Conservation (phyloP, 192 early-diverging fungal genomes). For the Umbelopsis vinacea region DNA sequence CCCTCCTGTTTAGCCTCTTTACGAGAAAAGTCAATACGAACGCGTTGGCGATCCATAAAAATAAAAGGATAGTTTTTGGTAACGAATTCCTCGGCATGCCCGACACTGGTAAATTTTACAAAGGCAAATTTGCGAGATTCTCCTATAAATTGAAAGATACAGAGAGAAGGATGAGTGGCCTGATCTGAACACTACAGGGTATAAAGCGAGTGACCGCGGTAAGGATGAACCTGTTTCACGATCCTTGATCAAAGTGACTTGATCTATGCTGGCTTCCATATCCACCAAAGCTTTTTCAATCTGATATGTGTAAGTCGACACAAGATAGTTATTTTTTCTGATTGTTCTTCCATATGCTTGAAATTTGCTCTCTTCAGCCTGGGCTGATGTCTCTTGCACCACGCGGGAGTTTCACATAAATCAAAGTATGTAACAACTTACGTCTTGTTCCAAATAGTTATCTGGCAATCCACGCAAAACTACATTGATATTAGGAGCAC, state of each 20-base stretch:
- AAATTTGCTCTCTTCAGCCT: no score
- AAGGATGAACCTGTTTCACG: conserved; percentile 41
- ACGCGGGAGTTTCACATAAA: neutral
- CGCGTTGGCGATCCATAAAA: conserved; percentile 37
- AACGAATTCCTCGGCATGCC: conserved; percentile 47
- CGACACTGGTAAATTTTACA: conserved; percentile 50
- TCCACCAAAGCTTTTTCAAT: conserved; percentile 38
- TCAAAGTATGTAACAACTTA: conserved; percentile 23
- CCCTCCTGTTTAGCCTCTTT: conserved; percentile 30
- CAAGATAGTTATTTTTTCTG: neutral
- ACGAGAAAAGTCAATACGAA: conserved; percentile 42
- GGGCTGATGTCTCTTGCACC: neutral
- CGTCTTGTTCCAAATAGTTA: conserved; percentile 32
- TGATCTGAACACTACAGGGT: neutral
- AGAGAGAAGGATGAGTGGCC: neutral
- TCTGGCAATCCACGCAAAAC: conserved; percentile 43
- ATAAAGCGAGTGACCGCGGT: neutral
- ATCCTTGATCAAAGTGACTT: conserved; percentile 42
- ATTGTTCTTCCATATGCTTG: neutral
- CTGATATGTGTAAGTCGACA: conserved; percentile 26
- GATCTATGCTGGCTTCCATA: conserved; percentile 46
- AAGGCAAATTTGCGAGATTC: conserved; percentile 48
- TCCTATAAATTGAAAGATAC: conserved; percentile 24
- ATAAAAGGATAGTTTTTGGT: conserved; percentile 39
- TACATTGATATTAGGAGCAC: conserved; percentile 44